Evolutionary conservation across 441 rosid species (phyloP), one percentile per base, ranked within the genome.

Genomic region (Omphalea diandra): DNA sequence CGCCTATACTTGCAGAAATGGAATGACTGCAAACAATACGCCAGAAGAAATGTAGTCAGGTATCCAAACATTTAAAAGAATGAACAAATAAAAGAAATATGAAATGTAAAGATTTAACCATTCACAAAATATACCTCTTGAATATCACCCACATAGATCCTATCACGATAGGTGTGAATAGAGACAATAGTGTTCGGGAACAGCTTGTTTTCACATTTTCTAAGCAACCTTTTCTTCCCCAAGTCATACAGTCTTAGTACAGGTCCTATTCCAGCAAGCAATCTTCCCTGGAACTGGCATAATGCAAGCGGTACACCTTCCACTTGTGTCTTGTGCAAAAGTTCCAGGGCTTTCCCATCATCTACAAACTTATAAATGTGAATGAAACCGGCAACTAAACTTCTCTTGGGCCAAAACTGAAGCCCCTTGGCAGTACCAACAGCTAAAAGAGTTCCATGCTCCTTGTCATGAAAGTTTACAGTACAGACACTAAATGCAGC

Each of bases 1-100:
- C 98, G 93, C 63, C 98, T 88, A 74, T 94, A 94, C 83, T 92
- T 94, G 97, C 98, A 94, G 80, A 86, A 94, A 77, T 90, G 98
- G 80, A 94, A 92, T 50, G 98, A 94, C 97, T 92, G 87, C 84
- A 76, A 80, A 46, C 53, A 63, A 65, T 22, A 71, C 36, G 68
- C 12, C 43, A 38, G 59, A n/a, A 41, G 11, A 17, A 27, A 54
- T 35, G 7, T 33, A 33, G 31, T 26, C 6, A n/a, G 62, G 24
- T 40, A 55, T 33, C 56, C 49, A 44, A 29, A 65, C 15, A n/a
- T 17, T 33, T 32, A 64, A 43, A 17, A 67, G 26, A 55, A 54
- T 20, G 46, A 41, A 66, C 18, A 50, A 49, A 6, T 36, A 18
- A 36, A 56, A 24, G 44, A 54, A 64, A 71, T 18, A 62, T 0